Conservation (phyloP, 2,329 filamentous ascomycete genomes). For the Talaromyces sp. region DNA sequence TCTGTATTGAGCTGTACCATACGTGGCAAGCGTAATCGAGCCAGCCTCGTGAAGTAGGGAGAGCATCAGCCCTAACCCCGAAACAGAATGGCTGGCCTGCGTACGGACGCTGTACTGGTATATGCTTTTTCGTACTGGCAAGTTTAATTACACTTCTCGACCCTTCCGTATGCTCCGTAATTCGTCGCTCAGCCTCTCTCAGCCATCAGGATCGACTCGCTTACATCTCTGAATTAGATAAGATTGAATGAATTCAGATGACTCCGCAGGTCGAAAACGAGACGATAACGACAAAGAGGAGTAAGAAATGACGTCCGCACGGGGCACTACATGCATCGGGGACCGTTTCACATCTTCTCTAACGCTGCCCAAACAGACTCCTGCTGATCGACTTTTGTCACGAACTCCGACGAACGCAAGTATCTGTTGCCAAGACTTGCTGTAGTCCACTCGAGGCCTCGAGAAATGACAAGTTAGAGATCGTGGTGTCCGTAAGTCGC, state of each 20-base stretch:
- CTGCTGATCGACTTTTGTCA: not conserved
- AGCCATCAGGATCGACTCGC: not conserved
- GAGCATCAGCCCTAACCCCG: not conserved
- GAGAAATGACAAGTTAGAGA: not conserved
- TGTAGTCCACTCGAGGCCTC: not conserved
- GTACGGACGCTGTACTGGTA: not conserved
- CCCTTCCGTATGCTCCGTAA: not conserved
- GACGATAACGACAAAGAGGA: not conserved
- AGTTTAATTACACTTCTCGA: not conserved
- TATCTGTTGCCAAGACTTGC: not conserved
- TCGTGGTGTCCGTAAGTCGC: not conserved
- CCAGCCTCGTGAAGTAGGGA: slow-evolving; percentile 3
- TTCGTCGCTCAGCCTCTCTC: slow-evolving; percentile 10
- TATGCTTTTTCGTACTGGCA: not conserved
- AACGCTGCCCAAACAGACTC: slow-evolving; percentile 10
- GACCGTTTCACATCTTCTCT: slow-evolving; percentile 9
- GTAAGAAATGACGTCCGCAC: not conserved
- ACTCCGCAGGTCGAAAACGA: not conserved
- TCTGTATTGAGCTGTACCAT: not conserved
- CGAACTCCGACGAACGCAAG: not conserved
- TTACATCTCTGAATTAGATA: not conserved
- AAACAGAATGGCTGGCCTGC: not conserved
- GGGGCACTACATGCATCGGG: slow-evolving; percentile 1
- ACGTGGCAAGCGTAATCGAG: slow-evolving; percentile 5
- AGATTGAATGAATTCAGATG: not conserved